Percentiles rank a stretch among this genome's conserved stretches.
phyloP scores from a whole-genome alignment of 1,284 basidiomycete genomes.

The Termitomyces sp. region DNA sequence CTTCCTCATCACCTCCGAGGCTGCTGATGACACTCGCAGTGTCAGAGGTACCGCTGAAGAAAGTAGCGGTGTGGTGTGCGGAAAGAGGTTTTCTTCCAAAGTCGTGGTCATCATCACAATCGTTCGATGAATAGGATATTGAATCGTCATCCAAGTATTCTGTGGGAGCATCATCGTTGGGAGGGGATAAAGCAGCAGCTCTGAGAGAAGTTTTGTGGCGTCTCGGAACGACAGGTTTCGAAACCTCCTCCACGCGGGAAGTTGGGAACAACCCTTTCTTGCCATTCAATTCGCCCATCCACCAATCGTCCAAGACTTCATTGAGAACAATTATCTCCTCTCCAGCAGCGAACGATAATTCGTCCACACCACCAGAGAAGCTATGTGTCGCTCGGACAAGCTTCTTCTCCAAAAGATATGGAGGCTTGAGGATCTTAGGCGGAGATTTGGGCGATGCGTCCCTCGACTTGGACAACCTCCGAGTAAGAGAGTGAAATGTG shows the following conservation, averaged over 20 bases:
- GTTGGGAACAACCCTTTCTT: conserved; percentile 74
- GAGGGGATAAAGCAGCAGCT: conserved; percentile 12
- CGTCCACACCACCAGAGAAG: conserved; percentile 68
- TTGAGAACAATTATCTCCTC: conserved; percentile 70
- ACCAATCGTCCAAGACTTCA: conserved; percentile 82
- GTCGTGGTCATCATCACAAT: conserved; percentile 35
- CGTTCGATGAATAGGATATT: conserved; percentile 29
- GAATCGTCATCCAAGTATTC: conserved; percentile 15
- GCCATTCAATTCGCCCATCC: conserved; percentile 71
- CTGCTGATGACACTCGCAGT: conserved; percentile 38
- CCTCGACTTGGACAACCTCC: conserved; percentile 34
- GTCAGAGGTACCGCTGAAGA: conserved; percentile 40
- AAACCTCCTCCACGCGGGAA: conserved; percentile 57
- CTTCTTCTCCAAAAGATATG: conserved; percentile 45
- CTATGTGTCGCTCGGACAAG: conserved; percentile 68
- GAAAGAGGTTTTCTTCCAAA: conserved; percentile 37
- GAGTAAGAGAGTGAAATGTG: conserved; percentile 26
- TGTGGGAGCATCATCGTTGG: conserved; percentile 8
- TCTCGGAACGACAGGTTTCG: conserved; percentile 23
- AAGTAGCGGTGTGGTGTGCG: conserved; percentile 34
- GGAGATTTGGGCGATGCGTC: conserved; percentile 36
- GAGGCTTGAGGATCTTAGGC: conserved; percentile 42
- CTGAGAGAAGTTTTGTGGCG: conserved; percentile 22
- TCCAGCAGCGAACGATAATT: conserved; percentile 67
- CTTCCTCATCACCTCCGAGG: conserved; percentile 37